These are phyloP conservation scores for Alternaria arborescens DNA, from an alignment of 2,329 filamentous ascomycete genomes.

Conservation along the genomic window DNA sequence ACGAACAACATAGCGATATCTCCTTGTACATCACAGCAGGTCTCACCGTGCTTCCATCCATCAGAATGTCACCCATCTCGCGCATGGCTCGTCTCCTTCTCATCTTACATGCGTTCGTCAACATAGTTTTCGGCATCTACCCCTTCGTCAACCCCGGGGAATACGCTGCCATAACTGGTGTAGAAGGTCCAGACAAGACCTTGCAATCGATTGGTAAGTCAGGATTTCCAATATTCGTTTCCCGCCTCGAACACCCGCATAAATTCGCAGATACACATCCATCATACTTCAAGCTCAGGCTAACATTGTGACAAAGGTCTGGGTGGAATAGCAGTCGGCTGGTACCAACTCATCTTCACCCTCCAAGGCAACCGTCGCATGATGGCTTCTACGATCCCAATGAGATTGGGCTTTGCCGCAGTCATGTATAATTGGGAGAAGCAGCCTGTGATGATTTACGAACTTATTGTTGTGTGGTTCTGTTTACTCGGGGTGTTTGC, in stretches of 20 bases:
- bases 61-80: slow-evolving; percentile 14
- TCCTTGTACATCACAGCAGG: neutral
- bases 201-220: slow-evolving; percentile 13
- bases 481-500: slow-evolving; percentile 8
- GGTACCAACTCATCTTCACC: slow-evolving; percentile 24
- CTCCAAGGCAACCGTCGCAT: slow-evolving; percentile 16
- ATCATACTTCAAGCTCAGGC: neutral
- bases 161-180: slow-evolving; percentile 4
- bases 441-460: slow-evolving; percentile 9
- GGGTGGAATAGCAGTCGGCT: slow-evolving; percentile 19
- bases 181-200: neutral
- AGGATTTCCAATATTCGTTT: neutral
- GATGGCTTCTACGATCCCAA: slow-evolving; percentile 17
- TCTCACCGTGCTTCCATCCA: neutral
- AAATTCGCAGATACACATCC: neutral
- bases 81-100: slow-evolving; percentile 18
- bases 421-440: slow-evolving; percentile 7
- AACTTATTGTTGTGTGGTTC: slow-evolving; percentile 13
- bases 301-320: slow-evolving; percentile 13
- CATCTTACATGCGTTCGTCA: slow-evolving; percentile 19
- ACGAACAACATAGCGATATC: neutral
- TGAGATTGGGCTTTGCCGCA: slow-evolving; percentile 13
- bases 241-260: no score
- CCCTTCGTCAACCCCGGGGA: slow-evolving; percentile 7
- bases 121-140: slow-evolving; percentile 22